Evolutionary conservation across 108 stramenopile species (phyloP).

Genomic region (Skeletonema potamos): DNA sequence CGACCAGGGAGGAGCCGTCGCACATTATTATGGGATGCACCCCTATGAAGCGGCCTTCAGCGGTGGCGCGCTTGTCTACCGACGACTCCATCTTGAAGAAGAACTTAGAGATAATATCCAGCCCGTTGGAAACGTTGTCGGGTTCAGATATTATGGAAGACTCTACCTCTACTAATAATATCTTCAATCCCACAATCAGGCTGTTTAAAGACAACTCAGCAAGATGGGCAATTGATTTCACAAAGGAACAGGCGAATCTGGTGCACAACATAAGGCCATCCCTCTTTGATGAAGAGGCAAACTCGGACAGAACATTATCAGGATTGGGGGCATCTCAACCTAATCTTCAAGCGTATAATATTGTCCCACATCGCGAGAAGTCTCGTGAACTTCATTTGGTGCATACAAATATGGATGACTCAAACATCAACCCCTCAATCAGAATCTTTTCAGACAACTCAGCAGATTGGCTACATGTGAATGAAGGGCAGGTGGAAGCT

Average conservation of each 20-base stretch:
- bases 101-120: not conserved
- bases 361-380: no score
- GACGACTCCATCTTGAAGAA: not conserved
- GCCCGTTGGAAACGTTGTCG: constrained; percentile 1
- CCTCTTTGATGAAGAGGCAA: constrained; percentile 7
- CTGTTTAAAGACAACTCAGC: constrained; percentile 1
- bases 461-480: no score
- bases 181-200: not conserved
- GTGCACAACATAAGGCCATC: constrained; percentile 2
- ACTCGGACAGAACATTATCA: no score
- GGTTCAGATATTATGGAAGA: constrained; percentile 14
- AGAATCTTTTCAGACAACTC: no score
- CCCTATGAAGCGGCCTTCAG: not conserved
- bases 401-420: no score
- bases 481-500: no score
- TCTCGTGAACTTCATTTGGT: no score
- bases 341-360: no score
- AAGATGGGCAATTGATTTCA: constrained; percentile 30
- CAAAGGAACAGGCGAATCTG: not conserved
- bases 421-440: no score
- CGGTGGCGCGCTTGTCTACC: not conserved
- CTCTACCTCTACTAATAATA: no score
- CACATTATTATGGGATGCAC: not conserved
- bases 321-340: no score
- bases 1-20: constrained; percentile 4